Percentiles rank a stretch among this genome's conserved stretches.
phyloP scores from a whole-genome alignment of 768 basidiomycete genomes.

The Mycena venus region DNA sequence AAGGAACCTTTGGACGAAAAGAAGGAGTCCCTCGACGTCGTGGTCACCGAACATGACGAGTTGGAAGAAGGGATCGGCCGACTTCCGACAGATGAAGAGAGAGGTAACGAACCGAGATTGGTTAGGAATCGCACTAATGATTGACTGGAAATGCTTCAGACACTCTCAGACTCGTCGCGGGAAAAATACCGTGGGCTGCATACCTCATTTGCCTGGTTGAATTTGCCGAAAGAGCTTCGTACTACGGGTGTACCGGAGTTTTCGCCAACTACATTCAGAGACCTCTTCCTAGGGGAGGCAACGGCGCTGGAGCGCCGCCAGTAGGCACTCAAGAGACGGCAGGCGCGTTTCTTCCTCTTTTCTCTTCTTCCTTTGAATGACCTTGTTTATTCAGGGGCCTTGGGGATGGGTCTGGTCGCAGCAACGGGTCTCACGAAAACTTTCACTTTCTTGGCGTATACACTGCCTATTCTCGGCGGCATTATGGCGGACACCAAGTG shows the following conservation, averaged over 20 bases:
- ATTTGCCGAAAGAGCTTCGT: slow-evolving; percentile 27
- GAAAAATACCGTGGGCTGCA: slow-evolving; percentile 25
- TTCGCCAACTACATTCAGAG: slow-evolving; percentile 43
- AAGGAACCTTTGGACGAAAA: slow-evolving; percentile 7
- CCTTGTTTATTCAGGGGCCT: slow-evolving; percentile 34
- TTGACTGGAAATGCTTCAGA: background rate
- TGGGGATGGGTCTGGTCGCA: slow-evolving; percentile 38
- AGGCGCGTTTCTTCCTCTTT: background rate
- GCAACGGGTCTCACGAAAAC: slow-evolving; percentile 43
- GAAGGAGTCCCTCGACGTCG: background rate
- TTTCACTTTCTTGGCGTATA: slow-evolving; percentile 44
- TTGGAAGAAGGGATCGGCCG: slow-evolving; percentile 5
- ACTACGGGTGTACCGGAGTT: slow-evolving; percentile 21
- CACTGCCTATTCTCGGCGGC: slow-evolving; percentile 49
- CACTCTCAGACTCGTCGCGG: slow-evolving; percentile 21
- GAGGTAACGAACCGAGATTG: slow-evolving; percentile 2
- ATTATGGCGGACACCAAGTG: slow-evolving; percentile 55
- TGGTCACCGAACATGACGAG: background rate
- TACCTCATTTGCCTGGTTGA: slow-evolving; percentile 28
- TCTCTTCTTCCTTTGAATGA: background rate
- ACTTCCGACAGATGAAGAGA: slow-evolving; percentile 27
- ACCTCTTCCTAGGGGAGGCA: slow-evolving; percentile 42
- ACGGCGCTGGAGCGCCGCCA: slow-evolving; percentile 45
- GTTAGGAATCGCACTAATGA: background rate
- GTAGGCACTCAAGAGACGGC: slow-evolving; percentile 39